phyloP scores from a whole-genome alignment of 2,329 filamentous ascomycete genomes.

The Fusarium sp. region DNA sequence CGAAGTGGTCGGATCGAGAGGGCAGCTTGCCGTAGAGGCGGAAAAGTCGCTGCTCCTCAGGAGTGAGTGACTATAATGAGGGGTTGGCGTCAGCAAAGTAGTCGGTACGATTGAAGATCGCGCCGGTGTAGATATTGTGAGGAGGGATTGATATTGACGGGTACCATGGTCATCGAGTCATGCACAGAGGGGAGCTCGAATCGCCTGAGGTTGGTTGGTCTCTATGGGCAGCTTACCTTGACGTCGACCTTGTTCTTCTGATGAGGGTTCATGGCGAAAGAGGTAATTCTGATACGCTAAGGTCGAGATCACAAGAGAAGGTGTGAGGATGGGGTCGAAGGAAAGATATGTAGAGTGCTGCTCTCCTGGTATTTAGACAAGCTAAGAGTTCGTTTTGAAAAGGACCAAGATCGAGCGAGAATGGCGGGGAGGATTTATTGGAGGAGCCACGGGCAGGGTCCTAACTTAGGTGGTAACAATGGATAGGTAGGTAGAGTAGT shows the following conservation, averaged over 20 bases:
- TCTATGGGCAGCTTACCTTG: slow-evolving; percentile 70
- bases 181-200: slow-evolving; percentile 16
- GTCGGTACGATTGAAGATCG: background rate
- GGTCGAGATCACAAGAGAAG: background rate
- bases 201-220: slow-evolving; percentile 29
- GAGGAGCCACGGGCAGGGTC: slow-evolving; percentile 34
- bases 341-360: background rate
- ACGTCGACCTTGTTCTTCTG: slow-evolving; percentile 99
- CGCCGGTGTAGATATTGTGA: background rate
- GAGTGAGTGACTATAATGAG: slow-evolving; percentile 76
- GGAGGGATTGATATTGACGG: background rate
- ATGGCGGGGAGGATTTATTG: slow-evolving; percentile 36
- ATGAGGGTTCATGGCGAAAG: slow-evolving; percentile 82
- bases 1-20: slow-evolving; percentile 92
- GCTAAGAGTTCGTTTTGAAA: slow-evolving; percentile 25
- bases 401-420: slow-evolving; percentile 32
- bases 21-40: slow-evolving; percentile 97
- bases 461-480: slow-evolving; percentile 1
- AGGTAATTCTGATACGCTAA: background rate
- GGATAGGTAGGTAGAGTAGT: no score
- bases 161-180: slow-evolving; percentile 19
- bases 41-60: slow-evolving; percentile 96
- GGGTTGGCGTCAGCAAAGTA: slow-evolving; percentile 29
- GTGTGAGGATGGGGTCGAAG: background rate
- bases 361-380: slow-evolving; percentile 6